Conservation (phyloP, 768 basidiomycete genomes). For the Lepiota brunneoincarnata region DNA sequence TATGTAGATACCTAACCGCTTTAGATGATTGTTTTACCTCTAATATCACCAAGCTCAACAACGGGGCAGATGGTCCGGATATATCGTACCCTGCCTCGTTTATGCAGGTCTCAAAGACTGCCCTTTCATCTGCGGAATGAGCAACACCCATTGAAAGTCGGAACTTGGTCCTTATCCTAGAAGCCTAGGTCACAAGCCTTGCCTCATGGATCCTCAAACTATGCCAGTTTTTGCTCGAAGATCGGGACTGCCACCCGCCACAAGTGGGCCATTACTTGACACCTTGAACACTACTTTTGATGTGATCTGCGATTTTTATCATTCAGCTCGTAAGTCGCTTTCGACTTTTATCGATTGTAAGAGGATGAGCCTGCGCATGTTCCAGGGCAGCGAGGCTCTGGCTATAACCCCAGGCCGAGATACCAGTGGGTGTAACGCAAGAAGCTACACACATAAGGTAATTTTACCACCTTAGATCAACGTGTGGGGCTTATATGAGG, state of each 20-base stretch:
- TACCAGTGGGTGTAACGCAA: background rate
- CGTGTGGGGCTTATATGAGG: background rate
- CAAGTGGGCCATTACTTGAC: background rate
- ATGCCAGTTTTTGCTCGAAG: background rate
- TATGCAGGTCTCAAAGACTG: background rate
- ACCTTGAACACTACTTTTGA: background rate
- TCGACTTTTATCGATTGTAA: slow-evolving; percentile 1
- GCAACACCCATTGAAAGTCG: background rate
- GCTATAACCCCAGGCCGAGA: background rate
- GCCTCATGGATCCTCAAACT: background rate
- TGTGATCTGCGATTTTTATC: background rate
- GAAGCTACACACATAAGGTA: background rate
- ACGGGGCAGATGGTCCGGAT: too few species aligned
- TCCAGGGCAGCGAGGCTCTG: background rate
- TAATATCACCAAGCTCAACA: slow-evolving; percentile 6
- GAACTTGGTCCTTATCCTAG: background rate
- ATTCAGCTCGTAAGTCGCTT: background rate
- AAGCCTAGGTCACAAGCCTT: background rate
- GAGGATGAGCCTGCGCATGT: background rate
- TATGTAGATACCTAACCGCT: slow-evolving; percentile 10
- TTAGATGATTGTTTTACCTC: slow-evolving; percentile 10
- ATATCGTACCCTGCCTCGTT: background rate
- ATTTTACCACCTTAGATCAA: slow-evolving; percentile 2
- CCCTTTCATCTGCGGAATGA: background rate
- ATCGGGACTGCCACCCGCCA: background rate